phyloP scores from a whole-genome alignment of 371 early-diverging fungal species.

The Mycotypha africana region DNA sequence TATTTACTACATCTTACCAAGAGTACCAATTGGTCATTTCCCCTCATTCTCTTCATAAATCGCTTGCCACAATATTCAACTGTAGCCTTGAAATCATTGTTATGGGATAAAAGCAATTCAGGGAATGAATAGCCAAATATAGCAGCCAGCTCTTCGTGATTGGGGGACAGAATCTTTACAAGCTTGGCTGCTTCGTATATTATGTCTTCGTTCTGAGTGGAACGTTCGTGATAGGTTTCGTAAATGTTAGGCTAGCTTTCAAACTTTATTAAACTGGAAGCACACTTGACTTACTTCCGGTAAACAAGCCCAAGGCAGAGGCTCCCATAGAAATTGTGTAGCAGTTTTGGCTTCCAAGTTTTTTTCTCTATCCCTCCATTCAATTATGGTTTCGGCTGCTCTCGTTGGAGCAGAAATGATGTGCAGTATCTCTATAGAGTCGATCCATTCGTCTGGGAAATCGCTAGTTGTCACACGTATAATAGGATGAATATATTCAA shows the following conservation, averaged over 20 bases:
- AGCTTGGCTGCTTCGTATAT: slow-evolving; percentile 7
- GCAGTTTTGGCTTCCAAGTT: background rate
- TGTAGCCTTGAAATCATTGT: slow-evolving; percentile 1
- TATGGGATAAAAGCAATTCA: background rate
- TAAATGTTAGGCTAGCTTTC: background rate
- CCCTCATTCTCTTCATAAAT: background rate
- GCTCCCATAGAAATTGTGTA: slow-evolving; percentile 40
- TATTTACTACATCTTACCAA: slow-evolving; percentile 31
- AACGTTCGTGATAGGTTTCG: background rate
- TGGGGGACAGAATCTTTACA: slow-evolving; percentile 20
- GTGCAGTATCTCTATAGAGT: slow-evolving; percentile 25
- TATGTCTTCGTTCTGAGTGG: slow-evolving; percentile 1
- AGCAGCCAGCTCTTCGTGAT: slow-evolving; percentile 26
- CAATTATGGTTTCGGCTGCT: slow-evolving; percentile 25
- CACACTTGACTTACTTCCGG: slow-evolving; percentile 27
- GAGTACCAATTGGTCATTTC: background rate
- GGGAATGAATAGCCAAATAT: slow-evolving; percentile 12
- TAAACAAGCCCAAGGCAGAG: slow-evolving; percentile 37
- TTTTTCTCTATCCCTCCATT: slow-evolving; percentile 25
- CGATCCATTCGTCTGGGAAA: slow-evolving; percentile 36
- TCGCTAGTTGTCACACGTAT: slow-evolving; percentile 30
- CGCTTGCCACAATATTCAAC: slow-evolving; percentile 8
- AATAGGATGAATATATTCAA: slow-evolving; percentile 40
- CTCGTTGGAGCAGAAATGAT: slow-evolving; percentile 38
- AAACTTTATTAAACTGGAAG: too few species aligned